phyloP scores from a whole-genome alignment of 495 filamentous ascomycete genomes.

The Astrothelium subdiscretum region DNA sequence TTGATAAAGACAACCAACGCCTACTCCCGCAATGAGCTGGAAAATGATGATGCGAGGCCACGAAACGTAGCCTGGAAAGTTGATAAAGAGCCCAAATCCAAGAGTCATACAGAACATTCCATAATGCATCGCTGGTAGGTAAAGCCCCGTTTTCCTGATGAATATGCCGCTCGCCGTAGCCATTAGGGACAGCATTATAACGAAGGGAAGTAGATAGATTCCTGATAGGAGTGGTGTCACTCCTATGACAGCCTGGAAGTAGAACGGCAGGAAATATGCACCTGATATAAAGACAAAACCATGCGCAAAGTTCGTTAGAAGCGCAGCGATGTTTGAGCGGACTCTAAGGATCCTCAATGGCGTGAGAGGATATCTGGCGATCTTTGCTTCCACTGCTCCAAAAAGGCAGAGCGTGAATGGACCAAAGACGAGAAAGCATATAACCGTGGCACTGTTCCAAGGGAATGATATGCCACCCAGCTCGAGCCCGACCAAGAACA shows the following conservation, averaged over 20 bases:
- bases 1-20: constrained; percentile 57
- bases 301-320: constrained; percentile 50
- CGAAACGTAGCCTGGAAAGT: constrained; percentile 36
- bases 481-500: constrained; percentile 71
- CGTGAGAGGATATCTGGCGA: constrained; percentile 68
- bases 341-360: constrained; percentile 56
- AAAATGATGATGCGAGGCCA: constrained; percentile 52
- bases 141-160: constrained; percentile 61
- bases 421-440: constrained; percentile 72
- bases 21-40: constrained; percentile 56
- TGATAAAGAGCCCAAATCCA: constrained; percentile 54
- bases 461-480: constrained; percentile 64
- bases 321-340: constrained; percentile 45
- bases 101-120: constrained; percentile 50
- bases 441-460: constrained; percentile 62
- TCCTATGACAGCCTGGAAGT: constrained; percentile 51
- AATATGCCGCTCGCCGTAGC: constrained; percentile 54
- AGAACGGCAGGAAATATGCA: constrained; percentile 66
- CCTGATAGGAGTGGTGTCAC: constrained; percentile 62
- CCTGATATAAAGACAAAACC: constrained; percentile 62
- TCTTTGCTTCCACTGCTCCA: constrained; percentile 54
- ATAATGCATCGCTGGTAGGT: constrained; percentile 39
- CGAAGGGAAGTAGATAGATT: constrained; percentile 68
- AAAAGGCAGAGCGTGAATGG: constrained; percentile 48
- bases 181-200: constrained; percentile 52